Base-by-base conservation (phyloP, 2,329 filamentous ascomycete species). In the Sporothrix protearum region DNA sequence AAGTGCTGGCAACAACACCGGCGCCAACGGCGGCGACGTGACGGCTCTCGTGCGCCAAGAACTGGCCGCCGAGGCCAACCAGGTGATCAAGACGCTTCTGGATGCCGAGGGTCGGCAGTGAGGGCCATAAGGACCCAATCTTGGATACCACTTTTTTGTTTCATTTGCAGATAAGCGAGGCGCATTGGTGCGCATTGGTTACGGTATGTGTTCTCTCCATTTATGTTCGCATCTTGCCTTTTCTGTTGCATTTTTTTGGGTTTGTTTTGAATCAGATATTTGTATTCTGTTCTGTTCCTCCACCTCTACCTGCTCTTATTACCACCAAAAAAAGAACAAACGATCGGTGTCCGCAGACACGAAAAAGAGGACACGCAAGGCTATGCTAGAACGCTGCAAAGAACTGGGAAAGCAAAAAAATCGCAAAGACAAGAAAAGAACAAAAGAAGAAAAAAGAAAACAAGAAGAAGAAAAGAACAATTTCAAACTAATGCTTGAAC, bases 71-170 rank as follows among this genome's bases (percentile, higher is more conserved):
- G 80, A 85, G 74, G 85, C 88, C 72, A 89, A 81, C 3, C 81
- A 82, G 75, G 78, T 85, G 28, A 85, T 89, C 63, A 80, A 83
- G 73, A 79, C 81, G 57, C 78, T 89, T 53, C 78, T 88, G 72
- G 80, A 82, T 55, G 82, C 82, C 70, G 85, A 85, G 74, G 79
- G 78, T 4, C 71, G 61, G 30, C 53, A 42, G 7, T 71, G 59
- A 67, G 30, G n/a, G 8, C n/a, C 12, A 49, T 16, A 33, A 19
- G 49, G 47, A 68, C 33, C 36, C 25, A 1, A 1, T 47, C 33
- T 51, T 47, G 19, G 57, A 25, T 36, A 19, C 19, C 0, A 16
- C 5, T 47, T 47, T 42, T 12, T 9, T 36, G n/a, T n/a, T n/a
- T n/a, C n/a, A n/a, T n/a, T 19, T 47, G 42, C 42, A 47, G 16